These are phyloP conservation scores for Acorus calamus DNA, from an alignment of 106 monocot genomes.

Conservation along the genomic window DNA sequence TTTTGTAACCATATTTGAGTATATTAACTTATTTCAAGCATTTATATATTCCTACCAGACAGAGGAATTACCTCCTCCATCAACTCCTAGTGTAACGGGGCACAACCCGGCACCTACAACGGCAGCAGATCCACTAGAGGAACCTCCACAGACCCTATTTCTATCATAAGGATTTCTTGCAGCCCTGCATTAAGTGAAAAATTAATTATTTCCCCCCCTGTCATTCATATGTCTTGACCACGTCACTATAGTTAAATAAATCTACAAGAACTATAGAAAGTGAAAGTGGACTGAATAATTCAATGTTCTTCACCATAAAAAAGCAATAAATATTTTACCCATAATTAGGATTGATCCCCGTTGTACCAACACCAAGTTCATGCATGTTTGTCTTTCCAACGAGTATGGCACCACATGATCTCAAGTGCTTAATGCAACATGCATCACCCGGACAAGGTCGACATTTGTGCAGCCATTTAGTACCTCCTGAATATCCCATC, in stretches of 20 bases:
- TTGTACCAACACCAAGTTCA: conserved; percentile 87
- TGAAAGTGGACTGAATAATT: neutral
- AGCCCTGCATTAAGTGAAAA: conserved; percentile 26
- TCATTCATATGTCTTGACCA: too few species aligned
- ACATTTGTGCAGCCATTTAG: conserved; percentile 69
- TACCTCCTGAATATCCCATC: conserved; percentile 42
- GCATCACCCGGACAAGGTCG: conserved; percentile 63
- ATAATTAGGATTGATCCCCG: conserved; percentile 92
- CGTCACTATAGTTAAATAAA: neutral
- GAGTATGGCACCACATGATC: conserved; percentile 82
- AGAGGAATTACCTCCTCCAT: conserved; percentile 66
- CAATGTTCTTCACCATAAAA: neutral
- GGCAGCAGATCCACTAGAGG: conserved; percentile 93
- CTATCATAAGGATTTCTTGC: conserved; percentile 75
- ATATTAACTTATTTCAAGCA: too few species aligned
- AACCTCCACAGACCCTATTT: conserved; percentile 75
- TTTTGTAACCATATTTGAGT: too few species aligned
- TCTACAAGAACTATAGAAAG: neutral
- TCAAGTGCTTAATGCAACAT: conserved; percentile 47
- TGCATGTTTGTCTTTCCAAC: conserved; percentile 98
- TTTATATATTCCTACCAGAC: too few species aligned
- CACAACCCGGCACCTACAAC: conserved; percentile 81
- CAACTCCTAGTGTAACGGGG: conserved; percentile 85
- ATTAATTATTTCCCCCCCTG: neutral
- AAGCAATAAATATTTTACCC: conserved; percentile 22